Percentiles rank a stretch among this genome's conserved stretches.
Conservation (phyloP, 176 grass and related monocot species). For the Aegilops bicornis region DNA sequence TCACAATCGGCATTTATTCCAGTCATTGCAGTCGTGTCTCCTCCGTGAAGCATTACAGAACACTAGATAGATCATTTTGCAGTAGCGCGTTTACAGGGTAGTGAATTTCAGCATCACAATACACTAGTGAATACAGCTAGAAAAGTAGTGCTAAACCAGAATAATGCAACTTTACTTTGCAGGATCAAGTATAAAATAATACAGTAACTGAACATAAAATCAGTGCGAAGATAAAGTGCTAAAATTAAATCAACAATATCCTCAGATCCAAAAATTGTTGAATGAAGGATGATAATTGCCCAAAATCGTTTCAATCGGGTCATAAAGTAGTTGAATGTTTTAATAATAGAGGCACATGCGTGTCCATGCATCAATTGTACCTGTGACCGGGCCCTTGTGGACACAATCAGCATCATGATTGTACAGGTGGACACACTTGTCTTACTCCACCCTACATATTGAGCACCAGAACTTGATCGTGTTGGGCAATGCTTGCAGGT, state of each 20-base stretch:
- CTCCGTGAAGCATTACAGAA: neutral
- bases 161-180: conserved; percentile 10
- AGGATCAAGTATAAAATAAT: neutral
- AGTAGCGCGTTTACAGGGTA: neutral
- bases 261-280: conserved; percentile 11
- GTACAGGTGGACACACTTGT: conserved; percentile 12
- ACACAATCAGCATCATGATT: conserved; percentile 26
- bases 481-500: neutral
- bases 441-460: conserved; percentile 25
- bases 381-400: neutral
- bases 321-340: conserved; percentile 19
- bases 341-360: conserved; percentile 29
- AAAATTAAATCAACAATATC: conserved; percentile 13
- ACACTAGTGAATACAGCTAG: neutral
- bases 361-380: conserved; percentile 23
- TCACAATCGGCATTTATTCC: neutral
- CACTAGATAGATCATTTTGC: neutral
- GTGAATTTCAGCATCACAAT: conserved; percentile 8
- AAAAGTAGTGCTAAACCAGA: neutral
- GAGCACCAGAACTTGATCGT: conserved; percentile 3
- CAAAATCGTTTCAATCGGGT: neutral
- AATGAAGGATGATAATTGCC: conserved; percentile 8
- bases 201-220: too few species aligned
- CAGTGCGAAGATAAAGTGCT: neutral
- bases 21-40: neutral